phyloP scores from a whole-genome alignment of 768 basidiomycete genomes.

The Trametes cingulata region DNA sequence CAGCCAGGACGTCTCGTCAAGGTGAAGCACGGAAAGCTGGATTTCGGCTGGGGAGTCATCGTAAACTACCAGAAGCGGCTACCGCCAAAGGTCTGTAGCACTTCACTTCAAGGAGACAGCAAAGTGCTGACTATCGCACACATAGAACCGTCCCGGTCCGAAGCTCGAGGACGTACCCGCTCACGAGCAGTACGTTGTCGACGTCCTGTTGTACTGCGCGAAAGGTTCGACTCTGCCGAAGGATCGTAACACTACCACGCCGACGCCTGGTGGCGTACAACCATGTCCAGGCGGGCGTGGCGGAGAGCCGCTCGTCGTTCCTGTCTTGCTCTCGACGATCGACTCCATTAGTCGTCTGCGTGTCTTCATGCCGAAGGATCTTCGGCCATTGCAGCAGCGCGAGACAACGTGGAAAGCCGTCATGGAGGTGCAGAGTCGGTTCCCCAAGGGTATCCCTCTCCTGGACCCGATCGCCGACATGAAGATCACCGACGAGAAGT shows the following conservation, averaged over 20 bases:
- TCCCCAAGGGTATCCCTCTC: constrained; percentile 82
- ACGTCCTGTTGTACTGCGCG: constrained; percentile 85
- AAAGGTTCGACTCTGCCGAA: constrained; percentile 60
- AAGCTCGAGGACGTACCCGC: constrained; percentile 70
- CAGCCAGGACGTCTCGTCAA: constrained; percentile 92
- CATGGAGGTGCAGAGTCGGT: constrained; percentile 85
- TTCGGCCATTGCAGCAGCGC: constrained; percentile 71
- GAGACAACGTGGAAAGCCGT: constrained; percentile 91
- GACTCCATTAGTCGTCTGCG: constrained; percentile 86
- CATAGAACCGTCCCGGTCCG: constrained; percentile 65
- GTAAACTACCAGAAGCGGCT: constrained; percentile 89
- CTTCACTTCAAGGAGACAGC: background rate
- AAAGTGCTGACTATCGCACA: background rate
- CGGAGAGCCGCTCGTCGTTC: constrained; percentile 83
- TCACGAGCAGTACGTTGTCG: constrained; percentile 90
- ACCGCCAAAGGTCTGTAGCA: constrained; percentile 65
- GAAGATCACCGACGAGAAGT: constrained; percentile 94
- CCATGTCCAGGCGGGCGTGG: constrained; percentile 75
- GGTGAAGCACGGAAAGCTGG: constrained; percentile 79
- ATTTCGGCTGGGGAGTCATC: constrained; percentile 97
- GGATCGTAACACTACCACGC: constrained; percentile 51
- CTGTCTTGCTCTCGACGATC: constrained; percentile 83
- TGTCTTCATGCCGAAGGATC: constrained; percentile 86
- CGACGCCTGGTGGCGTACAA: constrained; percentile 68
- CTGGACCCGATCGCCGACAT: constrained; percentile 94